Evolutionary conservation across 192 early-diverging fungal species (phyloP).

Genomic region (Geranomyces variabilis): DNA sequence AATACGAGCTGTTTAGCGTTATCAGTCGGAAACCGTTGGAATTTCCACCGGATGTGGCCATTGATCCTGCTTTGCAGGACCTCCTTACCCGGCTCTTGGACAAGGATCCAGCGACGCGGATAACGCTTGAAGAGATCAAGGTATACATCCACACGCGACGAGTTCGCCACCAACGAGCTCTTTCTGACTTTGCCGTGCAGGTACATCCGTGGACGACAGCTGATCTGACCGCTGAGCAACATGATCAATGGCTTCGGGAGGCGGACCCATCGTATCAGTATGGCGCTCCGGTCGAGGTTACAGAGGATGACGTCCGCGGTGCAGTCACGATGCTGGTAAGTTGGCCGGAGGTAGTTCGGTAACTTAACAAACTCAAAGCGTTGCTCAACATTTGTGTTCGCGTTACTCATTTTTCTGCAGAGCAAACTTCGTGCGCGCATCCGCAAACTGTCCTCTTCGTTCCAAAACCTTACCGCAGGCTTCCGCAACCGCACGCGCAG

Average conservation of each 20-base stretch:
- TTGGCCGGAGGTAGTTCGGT: slow-evolving; percentile 17
- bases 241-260: slow-evolving; percentile 71
- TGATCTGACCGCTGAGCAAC: slow-evolving; percentile 64
- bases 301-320: slow-evolving; percentile 76
- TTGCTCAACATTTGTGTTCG: too few species aligned
- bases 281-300: slow-evolving; percentile 69
- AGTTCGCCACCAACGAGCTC: too few species aligned
- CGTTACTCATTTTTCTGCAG: slow-evolving; percentile 26
- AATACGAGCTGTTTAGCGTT: slow-evolving; percentile 94
- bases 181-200: slow-evolving; percentile 35
- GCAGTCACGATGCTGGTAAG: slow-evolving; percentile 70
- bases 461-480: slow-evolving; percentile 37
- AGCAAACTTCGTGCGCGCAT: slow-evolving; percentile 31
- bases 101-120: slow-evolving; percentile 83
- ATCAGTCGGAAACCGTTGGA: slow-evolving; percentile 70
- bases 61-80: slow-evolving; percentile 68
- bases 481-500: slow-evolving; percentile 35
- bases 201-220: slow-evolving; percentile 84
- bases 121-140: slow-evolving; percentile 88
- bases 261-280: slow-evolving; percentile 73
- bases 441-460: slow-evolving; percentile 44
- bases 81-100: slow-evolving; percentile 75
- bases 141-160: too few species aligned
- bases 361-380: slow-evolving; percentile 6
- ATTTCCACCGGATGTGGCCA: slow-evolving; percentile 53